These are phyloP conservation scores for Aureobasidium leucospermi DNA, from an alignment of 2,329 filamentous ascomycete species.

Conservation along the genomic window DNA sequence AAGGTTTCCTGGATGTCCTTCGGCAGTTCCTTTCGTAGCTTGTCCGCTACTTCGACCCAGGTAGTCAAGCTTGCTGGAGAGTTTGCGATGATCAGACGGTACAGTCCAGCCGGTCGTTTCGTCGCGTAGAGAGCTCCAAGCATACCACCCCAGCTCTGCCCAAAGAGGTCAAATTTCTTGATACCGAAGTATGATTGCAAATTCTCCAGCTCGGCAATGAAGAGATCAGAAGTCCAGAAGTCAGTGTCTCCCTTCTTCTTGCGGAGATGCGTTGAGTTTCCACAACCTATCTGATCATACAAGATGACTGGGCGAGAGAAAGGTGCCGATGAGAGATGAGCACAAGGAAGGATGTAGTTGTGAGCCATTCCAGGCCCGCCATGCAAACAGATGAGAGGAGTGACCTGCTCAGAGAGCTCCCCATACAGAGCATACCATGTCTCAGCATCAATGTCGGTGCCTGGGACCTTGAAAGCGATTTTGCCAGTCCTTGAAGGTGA, in stretches of 20 bases:
- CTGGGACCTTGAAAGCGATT: constrained; percentile 28
- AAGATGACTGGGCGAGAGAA: constrained; percentile 41
- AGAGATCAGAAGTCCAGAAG: constrained; percentile 45
- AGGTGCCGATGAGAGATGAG: constrained; percentile 28
- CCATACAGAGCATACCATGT: constrained; percentile 37
- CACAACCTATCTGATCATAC: constrained; percentile 50
- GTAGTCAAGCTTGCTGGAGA: constrained; percentile 24
- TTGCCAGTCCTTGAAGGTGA: constrained; percentile 22
- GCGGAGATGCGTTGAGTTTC: constrained; percentile 41
- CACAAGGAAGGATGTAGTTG: constrained; percentile 31
- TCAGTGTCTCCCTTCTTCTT: constrained; percentile 37
- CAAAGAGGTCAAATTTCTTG: constrained; percentile 37
- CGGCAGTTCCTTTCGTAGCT: constrained; percentile 23
- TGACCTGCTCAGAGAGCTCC: constrained; percentile 22
- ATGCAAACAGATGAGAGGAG: constrained; percentile 34
- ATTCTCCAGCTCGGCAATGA: constrained; percentile 44
- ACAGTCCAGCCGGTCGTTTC: constrained; percentile 29
- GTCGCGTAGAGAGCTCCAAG: constrained; percentile 39
- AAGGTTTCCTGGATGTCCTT: constrained; percentile 25
- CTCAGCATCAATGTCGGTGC: constrained; percentile 28
- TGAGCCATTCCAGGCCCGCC: constrained; percentile 41
- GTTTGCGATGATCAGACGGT: constrained; percentile 31
- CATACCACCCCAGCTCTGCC: constrained; percentile 50
- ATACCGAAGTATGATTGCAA: constrained; percentile 38
- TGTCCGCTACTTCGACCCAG: constrained; percentile 24